Conservation (phyloP, 805 yeast species). For the Maudiozyma saulgeensis region DNA sequence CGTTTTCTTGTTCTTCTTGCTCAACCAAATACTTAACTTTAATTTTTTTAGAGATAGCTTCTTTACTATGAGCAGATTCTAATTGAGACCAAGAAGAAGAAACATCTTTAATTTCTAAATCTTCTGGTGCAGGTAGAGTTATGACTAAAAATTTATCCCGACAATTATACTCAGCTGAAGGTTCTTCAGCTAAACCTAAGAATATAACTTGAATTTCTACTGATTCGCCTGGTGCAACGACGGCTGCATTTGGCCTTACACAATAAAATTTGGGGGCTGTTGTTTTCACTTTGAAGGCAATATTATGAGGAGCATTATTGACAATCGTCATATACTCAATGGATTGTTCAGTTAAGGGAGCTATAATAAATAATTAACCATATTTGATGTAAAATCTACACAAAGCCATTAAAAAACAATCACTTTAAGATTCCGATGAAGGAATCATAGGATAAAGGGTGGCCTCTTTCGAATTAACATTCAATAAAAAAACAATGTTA, state of each 20-base stretch:
- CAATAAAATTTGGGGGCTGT: constrained; percentile 95
- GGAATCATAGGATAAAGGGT: too few relatives aligned
- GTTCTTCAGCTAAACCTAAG: constrained; percentile 73
- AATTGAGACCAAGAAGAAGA: constrained; percentile 69
- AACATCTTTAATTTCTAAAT: constrained; percentile 46
- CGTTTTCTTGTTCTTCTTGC: not conserved
- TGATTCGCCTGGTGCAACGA: constrained; percentile 64
- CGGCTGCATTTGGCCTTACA: constrained; percentile 90
- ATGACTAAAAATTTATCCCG: constrained; percentile 89
- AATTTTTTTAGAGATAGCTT: constrained; percentile 53
- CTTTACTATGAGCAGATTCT: constrained; percentile 47
- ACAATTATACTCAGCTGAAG: constrained; percentile 64
- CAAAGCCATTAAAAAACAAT: too few relatives aligned
- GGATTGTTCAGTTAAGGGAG: constrained; percentile 65
- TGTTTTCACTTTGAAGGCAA: constrained; percentile 93
- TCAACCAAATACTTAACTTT: constrained; percentile 41
- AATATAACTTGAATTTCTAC: constrained; percentile 72
- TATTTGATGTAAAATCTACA: not conserved
- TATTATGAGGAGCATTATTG: constrained; percentile 49
- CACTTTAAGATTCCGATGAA: too few relatives aligned
- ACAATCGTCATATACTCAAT: constrained; percentile 45
- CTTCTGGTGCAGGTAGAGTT: constrained; percentile 64
- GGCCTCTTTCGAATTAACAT: too few relatives aligned
- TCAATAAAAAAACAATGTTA: too few relatives aligned
- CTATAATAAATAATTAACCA: constrained; percentile 28